These are phyloP conservation scores for Holtermanniella nyarrowii DNA, from an alignment of 768 basidiomycete species.

Conservation along the genomic window DNA sequence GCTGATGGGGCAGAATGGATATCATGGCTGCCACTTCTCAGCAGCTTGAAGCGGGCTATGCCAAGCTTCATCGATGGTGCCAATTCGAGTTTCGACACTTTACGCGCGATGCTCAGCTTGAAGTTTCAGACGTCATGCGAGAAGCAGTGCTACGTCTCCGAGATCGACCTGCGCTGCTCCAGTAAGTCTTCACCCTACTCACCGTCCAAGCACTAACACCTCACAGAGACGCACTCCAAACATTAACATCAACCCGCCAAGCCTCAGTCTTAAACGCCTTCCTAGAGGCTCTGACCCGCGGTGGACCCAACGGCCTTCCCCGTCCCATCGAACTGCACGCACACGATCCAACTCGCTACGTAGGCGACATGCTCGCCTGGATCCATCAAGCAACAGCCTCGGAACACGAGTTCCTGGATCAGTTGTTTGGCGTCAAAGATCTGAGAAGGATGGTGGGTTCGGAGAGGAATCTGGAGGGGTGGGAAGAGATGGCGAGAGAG, in stretches of 20 bases:
- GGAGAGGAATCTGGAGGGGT: conserved; percentile 51
- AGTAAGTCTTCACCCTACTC: conserved; percentile 44
- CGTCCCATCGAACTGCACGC: conserved; percentile 95
- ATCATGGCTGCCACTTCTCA: conserved; percentile 74
- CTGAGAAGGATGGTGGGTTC: conserved; percentile 64
- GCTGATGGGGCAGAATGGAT: conserved; percentile 53
- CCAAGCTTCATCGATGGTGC: conserved; percentile 78
- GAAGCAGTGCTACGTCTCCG: conserved; percentile 67
- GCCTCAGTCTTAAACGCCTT: conserved; percentile 69
- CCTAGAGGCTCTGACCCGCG: conserved; percentile 75
- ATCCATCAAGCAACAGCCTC: conserved; percentile 91
- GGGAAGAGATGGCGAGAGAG: conserved; percentile 68
- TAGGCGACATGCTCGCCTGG: conserved; percentile 98
- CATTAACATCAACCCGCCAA: conserved; percentile 73
- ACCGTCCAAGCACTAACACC: not conserved
- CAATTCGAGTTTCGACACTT: conserved; percentile 73
- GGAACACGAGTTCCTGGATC: conserved; percentile 86
- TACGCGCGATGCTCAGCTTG: conserved; percentile 54
- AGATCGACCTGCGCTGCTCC: conserved; percentile 64
- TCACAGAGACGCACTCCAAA: conserved; percentile 60
- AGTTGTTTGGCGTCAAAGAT: conserved; percentile 64
- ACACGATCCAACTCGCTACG: conserved; percentile 90
- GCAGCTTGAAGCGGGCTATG: conserved; percentile 77
- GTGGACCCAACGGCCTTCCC: conserved; percentile 71
- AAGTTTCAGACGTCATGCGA: conserved; percentile 59